Conservation (phyloP, 2,329 filamentous ascomycete genomes). For the Mycosphaerelloides madeirae region DNA sequence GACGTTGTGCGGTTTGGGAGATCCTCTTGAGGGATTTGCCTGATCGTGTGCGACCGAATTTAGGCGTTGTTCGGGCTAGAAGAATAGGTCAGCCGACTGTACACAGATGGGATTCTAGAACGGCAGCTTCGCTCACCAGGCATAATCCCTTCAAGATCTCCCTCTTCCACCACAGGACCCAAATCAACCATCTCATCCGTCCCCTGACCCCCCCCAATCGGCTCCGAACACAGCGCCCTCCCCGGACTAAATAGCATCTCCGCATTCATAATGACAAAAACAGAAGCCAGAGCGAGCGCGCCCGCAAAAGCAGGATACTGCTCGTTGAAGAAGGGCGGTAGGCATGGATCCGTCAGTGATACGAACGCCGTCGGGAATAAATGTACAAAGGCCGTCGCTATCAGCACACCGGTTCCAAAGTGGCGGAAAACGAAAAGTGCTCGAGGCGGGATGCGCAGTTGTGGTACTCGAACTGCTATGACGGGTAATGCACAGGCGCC, state of each 20-base stretch:
- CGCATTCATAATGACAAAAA: conserved; percentile 29
- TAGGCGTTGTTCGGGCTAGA: no score
- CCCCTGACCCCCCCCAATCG: conserved; percentile 5
- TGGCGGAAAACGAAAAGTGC: conserved; percentile 56
- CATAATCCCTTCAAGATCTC: no score
- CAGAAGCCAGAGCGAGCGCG: conserved; percentile 63
- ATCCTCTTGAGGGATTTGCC: no score
- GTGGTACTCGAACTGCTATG: conserved; percentile 54
- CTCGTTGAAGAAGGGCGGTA: conserved; percentile 71
- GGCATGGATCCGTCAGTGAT: conserved; percentile 56
- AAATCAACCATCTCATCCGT: not conserved
- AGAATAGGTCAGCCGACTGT: no score
- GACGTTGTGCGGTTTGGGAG: no score
- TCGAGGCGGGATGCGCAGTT: conserved; percentile 52
- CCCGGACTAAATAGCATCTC: conserved; percentile 50
- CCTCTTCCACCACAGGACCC: no score
- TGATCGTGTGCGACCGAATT: no score
- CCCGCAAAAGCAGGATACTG: conserved; percentile 73
- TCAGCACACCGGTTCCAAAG: conserved; percentile 52
- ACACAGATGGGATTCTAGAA: no score
- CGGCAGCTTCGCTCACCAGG: no score
- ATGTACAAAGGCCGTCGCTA: conserved; percentile 53
- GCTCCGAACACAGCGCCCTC: conserved; percentile 14
- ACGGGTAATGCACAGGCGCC: conserved; percentile 57
- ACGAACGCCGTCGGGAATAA: conserved; percentile 57